These are phyloP conservation scores for Lasiosphaeria hispida DNA, from an alignment of 495 filamentous ascomycete species.

Conservation along the genomic window DNA sequence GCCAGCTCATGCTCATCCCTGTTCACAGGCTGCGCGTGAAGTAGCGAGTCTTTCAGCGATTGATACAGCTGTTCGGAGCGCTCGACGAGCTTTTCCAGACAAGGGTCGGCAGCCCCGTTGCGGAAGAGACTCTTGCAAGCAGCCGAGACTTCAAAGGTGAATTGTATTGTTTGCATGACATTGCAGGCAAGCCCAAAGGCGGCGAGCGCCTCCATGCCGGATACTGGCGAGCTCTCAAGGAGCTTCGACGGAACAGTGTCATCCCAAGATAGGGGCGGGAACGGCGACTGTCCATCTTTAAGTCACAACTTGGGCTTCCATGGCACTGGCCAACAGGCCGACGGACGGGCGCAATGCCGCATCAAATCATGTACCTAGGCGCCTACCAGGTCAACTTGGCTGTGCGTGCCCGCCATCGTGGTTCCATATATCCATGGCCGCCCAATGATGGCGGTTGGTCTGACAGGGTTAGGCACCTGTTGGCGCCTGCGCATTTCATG, in stretches of 20 bases:
- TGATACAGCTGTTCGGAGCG: background rate
- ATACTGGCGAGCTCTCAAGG: background rate
- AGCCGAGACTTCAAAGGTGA: conserved; percentile 13
- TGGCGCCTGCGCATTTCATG: no score
- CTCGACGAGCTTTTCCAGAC: background rate
- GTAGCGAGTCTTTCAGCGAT: conserved; percentile 10
- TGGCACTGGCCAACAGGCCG: no score
- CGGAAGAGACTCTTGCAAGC: conserved; percentile 8
- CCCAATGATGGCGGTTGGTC: no score
- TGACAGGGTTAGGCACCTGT: no score
- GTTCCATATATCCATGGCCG: no score
- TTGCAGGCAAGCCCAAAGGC: conserved; percentile 32
- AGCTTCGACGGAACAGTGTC: background rate
- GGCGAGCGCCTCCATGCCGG: conserved; percentile 25
- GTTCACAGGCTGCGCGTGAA: conserved; percentile 4
- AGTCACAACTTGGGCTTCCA: no score
- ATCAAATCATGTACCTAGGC: no score
- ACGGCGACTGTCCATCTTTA: no score
- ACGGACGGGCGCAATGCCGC: no score
- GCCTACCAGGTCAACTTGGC: no score
- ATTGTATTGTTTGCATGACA: conserved; percentile 31
- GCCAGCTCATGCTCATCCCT: conserved; percentile 11
- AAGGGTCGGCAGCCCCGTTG: conserved; percentile 15
- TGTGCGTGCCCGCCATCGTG: no score
- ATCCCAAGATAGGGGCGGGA: background rate